Conservation (phyloP, 2,329 filamentous ascomycete species). For the Diatrype stigma region DNA sequence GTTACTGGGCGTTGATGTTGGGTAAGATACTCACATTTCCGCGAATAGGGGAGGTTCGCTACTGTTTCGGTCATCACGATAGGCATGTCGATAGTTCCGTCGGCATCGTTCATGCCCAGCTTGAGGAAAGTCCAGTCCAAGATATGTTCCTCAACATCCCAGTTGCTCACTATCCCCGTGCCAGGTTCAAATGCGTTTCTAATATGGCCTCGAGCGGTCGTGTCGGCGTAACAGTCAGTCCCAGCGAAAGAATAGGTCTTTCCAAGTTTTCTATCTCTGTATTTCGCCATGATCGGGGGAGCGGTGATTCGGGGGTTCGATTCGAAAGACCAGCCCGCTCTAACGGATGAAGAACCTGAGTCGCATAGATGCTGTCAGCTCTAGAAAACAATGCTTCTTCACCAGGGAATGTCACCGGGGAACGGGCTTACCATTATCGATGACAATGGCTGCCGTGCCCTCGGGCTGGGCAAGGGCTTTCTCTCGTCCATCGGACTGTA, state of each 20-base stretch:
- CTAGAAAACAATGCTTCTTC: conserved; percentile 7
- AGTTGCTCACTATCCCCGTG: conserved; percentile 89
- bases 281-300: conserved; percentile 89
- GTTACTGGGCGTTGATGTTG: neutral
- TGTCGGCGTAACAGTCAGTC: conserved; percentile 89
- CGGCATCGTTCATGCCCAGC: conserved; percentile 73
- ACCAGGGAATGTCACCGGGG: neutral
- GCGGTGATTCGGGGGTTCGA: conserved; percentile 72
- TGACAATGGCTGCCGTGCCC: conserved; percentile 76
- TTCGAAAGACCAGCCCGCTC: conserved; percentile 96
- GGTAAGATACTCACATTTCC: conserved; percentile 65
- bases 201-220: conserved; percentile 84
- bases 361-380: no score
- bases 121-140: conserved; percentile 95
- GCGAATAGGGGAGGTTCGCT: conserved; percentile 82
- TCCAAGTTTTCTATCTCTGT: conserved; percentile 87
- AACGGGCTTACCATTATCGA: conserved; percentile 77
- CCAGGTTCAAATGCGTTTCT: conserved; percentile 88
- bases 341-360: conserved; percentile 78
- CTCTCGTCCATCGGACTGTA: conserved; percentile 64
- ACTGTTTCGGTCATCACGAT: conserved; percentile 95
- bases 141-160: conserved; percentile 95
- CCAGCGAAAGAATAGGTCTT: conserved; percentile 92
- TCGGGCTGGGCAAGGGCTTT: conserved; percentile 55
- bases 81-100: conserved; percentile 75